A percentile compares a stretch with the other conserved stretches of the same genome.
Evolutionary conservation across 208 protist species (phyloP).

Genomic region (Acanthamoeba triangularis): DNA sequence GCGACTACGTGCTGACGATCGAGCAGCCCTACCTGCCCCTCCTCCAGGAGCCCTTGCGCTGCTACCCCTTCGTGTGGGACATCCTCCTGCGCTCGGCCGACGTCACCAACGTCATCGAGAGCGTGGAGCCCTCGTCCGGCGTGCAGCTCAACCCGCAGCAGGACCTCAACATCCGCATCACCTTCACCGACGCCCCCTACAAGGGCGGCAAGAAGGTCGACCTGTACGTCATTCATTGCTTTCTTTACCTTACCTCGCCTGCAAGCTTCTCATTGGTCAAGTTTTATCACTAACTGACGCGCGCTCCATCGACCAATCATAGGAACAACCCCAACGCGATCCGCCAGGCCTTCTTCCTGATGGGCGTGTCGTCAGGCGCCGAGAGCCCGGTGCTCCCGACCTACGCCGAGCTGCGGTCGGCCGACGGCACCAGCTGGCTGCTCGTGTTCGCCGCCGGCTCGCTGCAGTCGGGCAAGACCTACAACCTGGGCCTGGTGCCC

Average conservation of each 20-base stretch:
- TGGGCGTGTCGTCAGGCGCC: neutral
- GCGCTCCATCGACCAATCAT: neutral
- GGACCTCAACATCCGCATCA: slow-evolving; percentile 42
- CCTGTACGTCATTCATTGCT: neutral
- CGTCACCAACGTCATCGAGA: slow-evolving; percentile 28
- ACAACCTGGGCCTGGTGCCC: slow-evolving; percentile 27
- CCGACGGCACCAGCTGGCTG: slow-evolving; percentile 39
- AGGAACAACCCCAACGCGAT: slow-evolving; percentile 39
- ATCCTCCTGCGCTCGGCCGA: slow-evolving; percentile 21
- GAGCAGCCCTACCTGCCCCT: slow-evolving; percentile 28
- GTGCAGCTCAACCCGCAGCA: slow-evolving; percentile 31
- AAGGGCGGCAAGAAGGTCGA: slow-evolving; percentile 15
- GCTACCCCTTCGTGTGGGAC: slow-evolving; percentile 73
- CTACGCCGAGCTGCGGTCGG: slow-evolving; percentile 32
- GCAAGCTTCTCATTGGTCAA: neutral
- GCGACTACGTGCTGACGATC: slow-evolving; percentile 48
- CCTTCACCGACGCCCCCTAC: slow-evolving; percentile 26
- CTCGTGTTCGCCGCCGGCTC: slow-evolving; percentile 13
- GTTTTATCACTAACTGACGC: neutral
- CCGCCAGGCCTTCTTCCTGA: neutral
- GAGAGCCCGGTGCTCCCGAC: neutral
- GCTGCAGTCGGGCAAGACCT: neutral
- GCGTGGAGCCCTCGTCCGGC: slow-evolving; percentile 17
- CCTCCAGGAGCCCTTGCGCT: neutral
- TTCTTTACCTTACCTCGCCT: neutral